Base-by-base conservation (phyloP, 176 grass and related monocot species). In the Aegilops bicornis region DNA sequence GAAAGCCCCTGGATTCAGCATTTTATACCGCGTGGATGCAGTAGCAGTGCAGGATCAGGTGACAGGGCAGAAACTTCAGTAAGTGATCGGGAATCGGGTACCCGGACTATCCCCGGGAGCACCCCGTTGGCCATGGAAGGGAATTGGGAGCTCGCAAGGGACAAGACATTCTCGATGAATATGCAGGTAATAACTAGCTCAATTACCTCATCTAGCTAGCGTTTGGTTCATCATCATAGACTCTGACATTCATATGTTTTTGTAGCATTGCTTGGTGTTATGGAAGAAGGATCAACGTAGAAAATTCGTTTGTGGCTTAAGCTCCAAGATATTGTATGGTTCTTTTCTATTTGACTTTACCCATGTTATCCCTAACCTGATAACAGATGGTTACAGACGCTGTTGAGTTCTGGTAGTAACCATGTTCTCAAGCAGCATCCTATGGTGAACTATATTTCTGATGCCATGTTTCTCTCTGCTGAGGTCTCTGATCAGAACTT, bases 401-500 rank as follows among this genome's bases (percentile, higher is more conserved):
- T 43, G 31, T 48, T 78, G 31, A 66, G 69, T 83, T 84, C 14
- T 84, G 19, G 48, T 52, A 17, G 6, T 76, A 20, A 14, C 3
- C 29, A n/a, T 65, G 40, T 47, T 69, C 39, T 29, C 19, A 67
- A 86, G 69, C 3, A 77, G 50, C 77, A 81, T 24, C 62, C 1
- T 69, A n/a, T 23, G 5, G 40, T 56, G 8, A 84, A 48, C 75
- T 50, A 43, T 36, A 27, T 84, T 70, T 85, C 62, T 85, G 68
- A 91, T 76, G 61, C 62, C 8, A 13, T 14, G 37, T 30, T 61
- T 87, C 8, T 42, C 22, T 82, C 65, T 81, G 1, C 90, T 92
- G 93, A 98, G 83, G 82, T 98, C 7, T 98, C 85, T 52, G 92
- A 88, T 85, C 96, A 96, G 87, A 98, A 98, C 87, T 98, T 98